Evolutionary conservation across 1,284 basidiomycete species (phyloP), one percentile per base, ranked within the genome.

Genomic region (Moesziomyces parantarcticus): DNA sequence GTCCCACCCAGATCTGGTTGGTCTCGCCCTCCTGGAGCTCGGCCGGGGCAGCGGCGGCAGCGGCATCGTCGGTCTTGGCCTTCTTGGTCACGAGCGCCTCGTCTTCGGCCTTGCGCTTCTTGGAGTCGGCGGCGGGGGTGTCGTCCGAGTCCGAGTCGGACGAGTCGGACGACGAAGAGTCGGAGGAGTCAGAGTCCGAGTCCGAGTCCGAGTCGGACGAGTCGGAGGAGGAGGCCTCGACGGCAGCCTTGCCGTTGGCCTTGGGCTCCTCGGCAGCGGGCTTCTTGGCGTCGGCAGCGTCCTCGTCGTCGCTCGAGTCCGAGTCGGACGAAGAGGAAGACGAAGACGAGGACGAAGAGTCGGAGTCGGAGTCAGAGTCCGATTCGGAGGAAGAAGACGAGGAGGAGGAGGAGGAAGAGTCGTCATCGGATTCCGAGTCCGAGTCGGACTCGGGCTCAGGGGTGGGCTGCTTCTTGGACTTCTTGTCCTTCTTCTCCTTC

Each of bases 1-100:
- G 89, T 57, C 96, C 96, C 76, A 99, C 93, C 83, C 95, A 99
- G 80, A 98, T 89, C 53, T 90, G 91, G 83, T 88, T 91, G 48
- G 87, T 88, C 69, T 88, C 88, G 23, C 84, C 85, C 34, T 87
- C 85, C 29, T 86, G 86, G 46, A 86, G 84, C 44, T 85, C 79
- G 36, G 68, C 58, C 23, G 36, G 48, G 7, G 56, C 59, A 26
- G 67, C 52, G 34, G 32, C 58, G 21, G 43, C 52, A 13, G 75
- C 69, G 53, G 75, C 70, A 44, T 72, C 70, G 9, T 85, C 87
- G 52, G 90, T 85, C 86, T 94, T 96, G 76, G 87, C 88, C 86
- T 96, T 97, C 88, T 97, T 97, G 50, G 89, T 85, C 40, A 90
- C 87, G 13, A 87, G 86, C 26, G 85, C 85, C 44, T 88, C 88